phyloP scores from a whole-genome alignment of 345 rosid genomes.

The Carallia pectinifolia region DNA sequence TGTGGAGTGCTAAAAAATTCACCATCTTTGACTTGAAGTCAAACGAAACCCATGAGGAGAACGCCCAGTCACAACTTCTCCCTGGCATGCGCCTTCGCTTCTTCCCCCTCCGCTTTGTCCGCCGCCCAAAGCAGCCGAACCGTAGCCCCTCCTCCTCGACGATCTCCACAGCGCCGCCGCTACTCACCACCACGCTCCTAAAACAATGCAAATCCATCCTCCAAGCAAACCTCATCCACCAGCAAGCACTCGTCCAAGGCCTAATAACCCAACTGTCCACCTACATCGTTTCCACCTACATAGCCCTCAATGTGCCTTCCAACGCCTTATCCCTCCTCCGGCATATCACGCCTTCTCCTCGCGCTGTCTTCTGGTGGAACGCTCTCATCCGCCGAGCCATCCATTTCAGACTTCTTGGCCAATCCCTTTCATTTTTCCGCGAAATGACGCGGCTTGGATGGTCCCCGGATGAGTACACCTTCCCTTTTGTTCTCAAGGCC shows the following conservation, averaged over 20 bases:
- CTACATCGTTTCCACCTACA: constrained; percentile 64
- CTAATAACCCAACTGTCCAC: constrained; percentile 38
- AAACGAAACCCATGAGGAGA: too few species aligned
- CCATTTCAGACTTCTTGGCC: constrained; percentile 33
- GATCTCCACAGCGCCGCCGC: constrained; percentile 5
- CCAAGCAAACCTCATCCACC: constrained; percentile 61
- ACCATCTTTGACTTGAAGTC: too few species aligned
- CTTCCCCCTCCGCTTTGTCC: not conserved
- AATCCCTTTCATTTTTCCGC: constrained; percentile 38
- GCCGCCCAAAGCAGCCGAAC: not conserved
- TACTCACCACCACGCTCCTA: constrained; percentile 39
- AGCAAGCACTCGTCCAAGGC: constrained; percentile 53
- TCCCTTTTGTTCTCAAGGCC: constrained; percentile 74
- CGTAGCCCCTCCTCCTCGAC: constrained; percentile 3
- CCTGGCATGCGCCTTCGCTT: constrained; percentile 7
- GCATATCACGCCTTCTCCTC: constrained; percentile 42
- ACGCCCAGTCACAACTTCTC: too few species aligned
- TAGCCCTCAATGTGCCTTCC: constrained; percentile 46
- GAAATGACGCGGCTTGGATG: constrained; percentile 54
- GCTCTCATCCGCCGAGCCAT: constrained; percentile 51
- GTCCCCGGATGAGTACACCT: constrained; percentile 73
- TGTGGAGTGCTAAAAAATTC: too few species aligned
- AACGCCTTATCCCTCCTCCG: constrained; percentile 56
- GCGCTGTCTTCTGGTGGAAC: constrained; percentile 69
- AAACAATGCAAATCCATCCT: constrained; percentile 54